Percentiles rank a stretch among this genome's conserved stretches.
These are phyloP conservation scores for Kernera saxatilis DNA, from an alignment of 345 rosid genomes.

Conservation along the genomic window DNA sequence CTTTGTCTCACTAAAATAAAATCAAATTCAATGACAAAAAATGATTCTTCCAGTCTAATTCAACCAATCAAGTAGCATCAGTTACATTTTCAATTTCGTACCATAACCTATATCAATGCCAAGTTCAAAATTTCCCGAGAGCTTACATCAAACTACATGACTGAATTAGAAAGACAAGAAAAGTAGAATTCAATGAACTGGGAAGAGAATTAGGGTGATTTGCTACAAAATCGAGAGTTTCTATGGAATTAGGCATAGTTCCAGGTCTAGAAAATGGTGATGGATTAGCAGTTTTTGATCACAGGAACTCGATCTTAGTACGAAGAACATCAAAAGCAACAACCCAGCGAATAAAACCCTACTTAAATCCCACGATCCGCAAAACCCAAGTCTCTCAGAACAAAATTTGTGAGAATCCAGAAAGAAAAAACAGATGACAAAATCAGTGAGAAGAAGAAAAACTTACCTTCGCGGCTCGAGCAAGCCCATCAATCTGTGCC, in stretches of 20 bases:
- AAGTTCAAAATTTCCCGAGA: neutral
- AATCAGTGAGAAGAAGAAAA: neutral
- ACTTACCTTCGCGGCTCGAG: slow-evolving; percentile 70
- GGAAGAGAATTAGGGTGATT: neutral
- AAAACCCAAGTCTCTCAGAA: neutral
- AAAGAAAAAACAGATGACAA: neutral
- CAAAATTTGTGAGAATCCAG: neutral
- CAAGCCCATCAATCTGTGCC: slow-evolving; percentile 67
- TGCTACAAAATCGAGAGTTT: neutral
- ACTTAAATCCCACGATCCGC: neutral
- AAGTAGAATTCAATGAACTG: neutral
- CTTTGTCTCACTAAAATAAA: neutral
- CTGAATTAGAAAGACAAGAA: too few species aligned
- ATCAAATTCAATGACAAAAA: neutral
- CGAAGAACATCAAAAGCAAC: neutral
- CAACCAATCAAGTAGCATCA: neutral
- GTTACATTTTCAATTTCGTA: neutral
- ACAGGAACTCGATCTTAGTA: neutral
- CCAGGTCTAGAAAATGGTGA: neutral
- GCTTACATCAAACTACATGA: neutral
- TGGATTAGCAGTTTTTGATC: neutral
- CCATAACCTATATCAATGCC: neutral
- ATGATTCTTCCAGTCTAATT: neutral
- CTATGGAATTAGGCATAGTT: neutral
- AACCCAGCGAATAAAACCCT: neutral